These are phyloP conservation scores for Eutreptiella sp. DNA, from an alignment of 208 protist species.

Conservation along the genomic window DNA sequence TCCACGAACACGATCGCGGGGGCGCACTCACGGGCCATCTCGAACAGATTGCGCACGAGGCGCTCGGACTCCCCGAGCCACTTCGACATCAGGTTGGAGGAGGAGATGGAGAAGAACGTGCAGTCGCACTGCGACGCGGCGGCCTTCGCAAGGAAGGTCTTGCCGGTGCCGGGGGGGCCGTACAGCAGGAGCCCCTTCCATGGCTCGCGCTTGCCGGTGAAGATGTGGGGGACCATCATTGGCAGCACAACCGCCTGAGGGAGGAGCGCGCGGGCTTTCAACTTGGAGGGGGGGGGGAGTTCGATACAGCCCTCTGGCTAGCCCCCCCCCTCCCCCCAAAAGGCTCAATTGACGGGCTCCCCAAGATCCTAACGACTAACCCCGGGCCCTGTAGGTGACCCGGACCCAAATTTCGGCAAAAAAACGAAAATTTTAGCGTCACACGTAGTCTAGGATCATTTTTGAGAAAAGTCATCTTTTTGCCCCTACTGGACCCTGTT, in stretches of 20 bases:
- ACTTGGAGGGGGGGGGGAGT: too few species aligned
- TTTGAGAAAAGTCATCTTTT: too few species aligned
- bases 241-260: conserved; percentile 86
- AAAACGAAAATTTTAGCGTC: too few species aligned
- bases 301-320: too few species aligned
- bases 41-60: conserved; percentile 83
- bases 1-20: conserved; percentile 89
- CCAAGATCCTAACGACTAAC: too few species aligned
- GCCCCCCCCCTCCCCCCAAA: too few species aligned
- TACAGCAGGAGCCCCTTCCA: conserved; percentile 84
- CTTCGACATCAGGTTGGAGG: conserved; percentile 81
- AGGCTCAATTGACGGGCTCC: too few species aligned
- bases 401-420: too few species aligned
- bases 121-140: conserved; percentile 75
- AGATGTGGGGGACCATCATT: conserved; percentile 81
- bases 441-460: too few species aligned
- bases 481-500: too few species aligned
- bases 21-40: conserved; percentile 76
- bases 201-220: conserved; percentile 73
- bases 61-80: conserved; percentile 87
- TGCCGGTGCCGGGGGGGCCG: conserved; percentile 82
- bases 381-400: too few species aligned
- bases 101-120: conserved; percentile 89
- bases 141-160: conserved; percentile 86
- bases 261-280: too few species aligned